Base-by-base conservation (phyloP, 495 filamentous ascomycete genomes). In the Aspergillus mulundensis region DNA sequence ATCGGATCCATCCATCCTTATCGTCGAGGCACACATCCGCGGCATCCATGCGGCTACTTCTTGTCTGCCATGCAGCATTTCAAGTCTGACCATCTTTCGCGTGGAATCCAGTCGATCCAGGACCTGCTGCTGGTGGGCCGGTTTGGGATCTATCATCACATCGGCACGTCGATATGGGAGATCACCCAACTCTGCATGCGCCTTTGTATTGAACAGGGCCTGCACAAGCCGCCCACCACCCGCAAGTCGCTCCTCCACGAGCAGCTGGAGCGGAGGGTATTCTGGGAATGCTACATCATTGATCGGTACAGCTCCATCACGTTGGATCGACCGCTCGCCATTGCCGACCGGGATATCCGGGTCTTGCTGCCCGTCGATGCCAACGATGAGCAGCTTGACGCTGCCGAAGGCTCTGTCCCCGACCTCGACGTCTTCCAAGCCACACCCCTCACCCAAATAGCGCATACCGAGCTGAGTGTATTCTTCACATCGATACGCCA, bases 81-180 rank as follows among this genome's bases (percentile, higher is more conserved):
- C 3, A 58, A 60, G 24, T 47, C 58, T 10, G 34, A 42, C 1
- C 32, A 63, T 5, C 57, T 69, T 11, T 61, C 66, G 0, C 57
- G 54, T 39, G 66, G 61, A 5, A 23, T 69, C n/a, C 44, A 45
- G 8, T 69, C 66, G 5, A 66, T 69, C 8, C 66, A 69, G 53
- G 66, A 69, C 53, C 56, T 69, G 1, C 28, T 69, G 0, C 49
- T 69, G 3, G 46, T 69, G 16, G 60, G 57, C 6, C 24, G 66
- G 19, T 69, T 69, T 59, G 66, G 61, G 12, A 69, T 69, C 15
- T 69, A 69, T 38, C 56, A 66, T 57, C 64, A 69, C 16, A 63
- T 69, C 23, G 66, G 66, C 64, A 69, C 64, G 0, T 69, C 64
- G 1, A 69, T 69, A 7, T 66, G 66, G 66, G 66, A 66, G 38